Base-by-base conservation (phyloP, 805 yeast genomes). In the Candida xyloterini region DNA sequence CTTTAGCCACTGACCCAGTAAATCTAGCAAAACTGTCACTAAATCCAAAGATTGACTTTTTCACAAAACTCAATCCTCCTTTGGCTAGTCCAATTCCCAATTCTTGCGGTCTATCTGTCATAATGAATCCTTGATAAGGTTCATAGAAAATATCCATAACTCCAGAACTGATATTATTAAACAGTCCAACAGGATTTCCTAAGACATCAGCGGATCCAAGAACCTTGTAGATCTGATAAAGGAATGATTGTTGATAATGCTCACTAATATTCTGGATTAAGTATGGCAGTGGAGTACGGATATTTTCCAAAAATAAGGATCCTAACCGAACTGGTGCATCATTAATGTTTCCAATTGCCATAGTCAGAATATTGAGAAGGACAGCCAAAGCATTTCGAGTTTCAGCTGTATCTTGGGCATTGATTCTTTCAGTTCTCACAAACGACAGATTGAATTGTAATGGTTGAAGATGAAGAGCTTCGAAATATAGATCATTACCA, bases 151-250 rank as follows among this genome's bases (percentile, higher is more conserved):
- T 84, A 61, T 93, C 99, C 77, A 89, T 76, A 9, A 93, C 93
- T 37, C 99, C 99, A 0, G 97, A 88, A 42, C 95, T 81, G 42
- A 93, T 70, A 51, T 89, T 90, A 59, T 87, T 93, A 68, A 93
- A 93, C 46, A 93, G 67, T 1, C 99, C 99, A 21, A 95, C 98
- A 0, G 99, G 99, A 51, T 95, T 93, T 15, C 99, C 99, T 35
- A 93, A 66, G 50, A 93, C 78, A 63, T 95, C 99, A 0, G 98
- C 99, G 14, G 96, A 88, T 0, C 99, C 99, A 24, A 95, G 67
- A 30, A 93, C 81, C 60, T 88, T 89, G 64, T 93, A 95, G 24
- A 93, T 68, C 62, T 93, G 99, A 57, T 86, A 89, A 43, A 93
- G 73, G 63, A 91, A 84, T 21, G 93, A 91, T 58, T 90, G 97